Conservation (phyloP, 352 stramenopile species). For the Phytophthora podocarpi region DNA sequence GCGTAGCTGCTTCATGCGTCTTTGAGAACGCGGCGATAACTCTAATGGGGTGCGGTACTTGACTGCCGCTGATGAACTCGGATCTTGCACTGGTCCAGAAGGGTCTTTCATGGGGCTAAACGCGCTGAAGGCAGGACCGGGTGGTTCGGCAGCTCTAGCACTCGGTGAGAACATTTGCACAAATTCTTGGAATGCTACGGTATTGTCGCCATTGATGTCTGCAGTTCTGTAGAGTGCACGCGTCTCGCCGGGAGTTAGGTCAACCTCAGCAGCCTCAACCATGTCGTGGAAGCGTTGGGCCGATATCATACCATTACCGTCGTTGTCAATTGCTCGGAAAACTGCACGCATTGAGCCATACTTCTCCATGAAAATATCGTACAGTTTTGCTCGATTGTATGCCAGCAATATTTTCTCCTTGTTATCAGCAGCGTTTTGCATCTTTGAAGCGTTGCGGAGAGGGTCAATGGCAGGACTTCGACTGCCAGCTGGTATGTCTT, state of each 20-base stretch:
- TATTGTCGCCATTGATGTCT: constrained; percentile 76
- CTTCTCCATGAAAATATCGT: constrained; percentile 68
- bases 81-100: constrained; percentile 34
- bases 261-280: constrained; percentile 69
- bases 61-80: constrained; percentile 59
- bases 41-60: constrained; percentile 75
- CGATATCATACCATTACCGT: constrained; percentile 71
- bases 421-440: background rate
- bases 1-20: constrained; percentile 71
- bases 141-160: background rate
- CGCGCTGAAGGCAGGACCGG: constrained; percentile 17
- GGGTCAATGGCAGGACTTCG: background rate
- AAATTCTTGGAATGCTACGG: constrained; percentile 74
- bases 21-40: constrained; percentile 58
- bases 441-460: background rate
- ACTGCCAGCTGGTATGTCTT: background rate
- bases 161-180: constrained; percentile 64
- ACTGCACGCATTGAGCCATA: constrained; percentile 83
- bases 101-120: constrained; percentile 42
- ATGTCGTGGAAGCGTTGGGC: constrained; percentile 78
- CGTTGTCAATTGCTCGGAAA: constrained; percentile 74
- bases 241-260: constrained; percentile 47
- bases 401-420: constrained; percentile 36
- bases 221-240: constrained; percentile 57
- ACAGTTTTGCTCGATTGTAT: constrained; percentile 56